Percentiles rank a stretch among this genome's conserved stretches.
phyloP scores from a whole-genome alignment of 768 basidiomycete species.

The Naganishia friedmannii region DNA sequence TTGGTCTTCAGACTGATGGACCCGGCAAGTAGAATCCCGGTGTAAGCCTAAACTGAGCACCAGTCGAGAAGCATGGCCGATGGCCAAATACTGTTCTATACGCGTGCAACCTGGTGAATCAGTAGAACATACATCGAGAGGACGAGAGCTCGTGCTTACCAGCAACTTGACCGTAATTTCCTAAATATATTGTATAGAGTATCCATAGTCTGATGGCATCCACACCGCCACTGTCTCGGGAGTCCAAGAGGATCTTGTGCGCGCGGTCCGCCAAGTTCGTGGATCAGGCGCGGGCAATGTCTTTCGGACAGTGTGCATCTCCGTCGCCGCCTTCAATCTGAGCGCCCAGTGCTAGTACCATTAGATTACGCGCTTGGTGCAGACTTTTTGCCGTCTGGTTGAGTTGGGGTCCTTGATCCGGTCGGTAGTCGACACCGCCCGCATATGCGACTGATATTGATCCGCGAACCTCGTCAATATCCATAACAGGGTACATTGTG shows the following conservation, averaged over 20 bases:
- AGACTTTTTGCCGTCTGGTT: neutral
- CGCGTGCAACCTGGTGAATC: neutral
- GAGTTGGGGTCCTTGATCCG: neutral
- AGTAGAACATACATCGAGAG: neutral
- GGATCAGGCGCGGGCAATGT: constrained; percentile 23
- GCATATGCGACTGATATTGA: constrained; percentile 24
- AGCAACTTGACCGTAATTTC: constrained; percentile 27
- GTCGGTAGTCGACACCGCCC: constrained; percentile 1
- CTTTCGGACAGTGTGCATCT: constrained; percentile 29
- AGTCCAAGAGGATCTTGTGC: neutral
- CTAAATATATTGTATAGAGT: constrained; percentile 14
- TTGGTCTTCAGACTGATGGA: constrained; percentile 12
- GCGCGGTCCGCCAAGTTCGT: constrained; percentile 19
- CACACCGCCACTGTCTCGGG: constrained; percentile 2
- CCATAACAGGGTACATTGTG: constrained; percentile 19
- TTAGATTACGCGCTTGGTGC: constrained; percentile 21
- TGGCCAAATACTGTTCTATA: constrained; percentile 19
- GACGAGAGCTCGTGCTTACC: constrained; percentile 3
- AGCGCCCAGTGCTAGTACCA: constrained; percentile 28
- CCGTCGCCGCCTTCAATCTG: constrained; percentile 32
- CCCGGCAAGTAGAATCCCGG: constrained; percentile 12
- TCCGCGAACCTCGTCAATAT: constrained; percentile 23
- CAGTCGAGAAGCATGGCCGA: constrained; percentile 24
- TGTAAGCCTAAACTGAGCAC: constrained; percentile 19
- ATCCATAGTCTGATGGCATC: constrained; percentile 26